Base-by-base conservation (phyloP, 2,329 filamentous ascomycete genomes). In the Pyricularia sp. region DNA sequence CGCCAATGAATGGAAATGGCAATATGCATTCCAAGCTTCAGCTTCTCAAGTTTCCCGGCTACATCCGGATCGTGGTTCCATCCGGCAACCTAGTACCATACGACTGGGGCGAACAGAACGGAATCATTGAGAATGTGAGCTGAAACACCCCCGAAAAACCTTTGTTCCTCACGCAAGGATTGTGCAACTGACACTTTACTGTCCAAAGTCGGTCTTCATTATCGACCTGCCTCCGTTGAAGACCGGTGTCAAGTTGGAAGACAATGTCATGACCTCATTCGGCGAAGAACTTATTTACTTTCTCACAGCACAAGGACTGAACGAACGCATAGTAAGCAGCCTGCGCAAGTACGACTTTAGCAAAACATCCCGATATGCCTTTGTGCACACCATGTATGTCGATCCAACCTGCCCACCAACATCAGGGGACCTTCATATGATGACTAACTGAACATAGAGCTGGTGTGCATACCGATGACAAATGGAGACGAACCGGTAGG, bases 21-120 rank as follows among this genome's bases (percentile, higher is more conserved):
- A 87, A 82, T 70, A 96, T 97, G 92, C 94, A 97, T 75, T 96
- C 91, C 62, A 97, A 99, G 73, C 79, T 97, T 59, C 93, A 96
- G 82, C 76, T 97, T 1, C 81, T 97, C n/a, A 93, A 92, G 70
- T 90, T 91, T 70, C 77, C 83, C 0, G 77, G 77, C 1, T 87
- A 92, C 73, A 75, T 97, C 19, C 85, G 94, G 7, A 81, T 99
- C 60, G 93, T 89, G 1, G 80, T 97, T 1, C 92, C 94, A 0
- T 93, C 88, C 3, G 94, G 92, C 1, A 99, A 99, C 70, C 78
- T 97, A 62, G 87, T 89, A 13, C 81, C 85, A 8, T 91, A 90
- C 70, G 93, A 99, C 72, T 97, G 94, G 93, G 93, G 93, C 10
- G 91, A 96, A 73, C 40, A 49, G 19, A 82, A 81, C 1, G 90